Evolutionary conservation across 2,329 filamentous ascomycete species (phyloP), one percentile per base, ranked within the genome.

Genomic region (Neoarthrinium moseri): DNA sequence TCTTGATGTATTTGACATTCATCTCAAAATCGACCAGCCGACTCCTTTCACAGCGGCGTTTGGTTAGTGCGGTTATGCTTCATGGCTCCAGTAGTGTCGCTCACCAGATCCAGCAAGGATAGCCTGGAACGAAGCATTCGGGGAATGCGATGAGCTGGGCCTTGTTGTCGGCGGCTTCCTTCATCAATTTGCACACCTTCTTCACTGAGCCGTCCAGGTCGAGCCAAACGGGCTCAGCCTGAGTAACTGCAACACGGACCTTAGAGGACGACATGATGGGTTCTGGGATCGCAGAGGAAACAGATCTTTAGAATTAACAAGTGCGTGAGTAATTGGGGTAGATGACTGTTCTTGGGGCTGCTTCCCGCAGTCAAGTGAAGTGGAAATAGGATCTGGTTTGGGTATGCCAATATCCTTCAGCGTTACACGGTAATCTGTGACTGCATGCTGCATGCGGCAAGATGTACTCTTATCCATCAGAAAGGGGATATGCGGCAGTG

Each of bases 201-300:
- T 66, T 53, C 4, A 80, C 68, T 0, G 67, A 63, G 1, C 52
- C 71, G 6, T 65, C 56, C 3, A 81, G 64, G 50, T 81, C 73
- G 4, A 80, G 64, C 74, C 75, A 82, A 8, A 64, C 67, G 0
- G 77, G 76, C 54, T 81, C 78, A 7, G 72, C 69, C 53, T 82
- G 77, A 1, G 70, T 66, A n/a, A 73, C 72, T n/a, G 69, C 73
- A 17, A 74, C 67, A 46, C 56, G 56, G 37, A 64, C 46, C 10
- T 38, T 50, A 8, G 48, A 54, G 40, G 11, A 18, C 18, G 40
- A 13, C 40, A 43, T 43, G 18, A 6, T 35, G 29, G 18, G 20
- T 2, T 35, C 12, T 38, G 35, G 18, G 22, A 17, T 26, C 18
- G 20, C n/a, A n/a, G 35, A 17, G 10, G 20, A 38, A 23, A 23